Base-by-base conservation (phyloP, 2,329 filamentous ascomycete species). In the Diaporthe citri region DNA sequence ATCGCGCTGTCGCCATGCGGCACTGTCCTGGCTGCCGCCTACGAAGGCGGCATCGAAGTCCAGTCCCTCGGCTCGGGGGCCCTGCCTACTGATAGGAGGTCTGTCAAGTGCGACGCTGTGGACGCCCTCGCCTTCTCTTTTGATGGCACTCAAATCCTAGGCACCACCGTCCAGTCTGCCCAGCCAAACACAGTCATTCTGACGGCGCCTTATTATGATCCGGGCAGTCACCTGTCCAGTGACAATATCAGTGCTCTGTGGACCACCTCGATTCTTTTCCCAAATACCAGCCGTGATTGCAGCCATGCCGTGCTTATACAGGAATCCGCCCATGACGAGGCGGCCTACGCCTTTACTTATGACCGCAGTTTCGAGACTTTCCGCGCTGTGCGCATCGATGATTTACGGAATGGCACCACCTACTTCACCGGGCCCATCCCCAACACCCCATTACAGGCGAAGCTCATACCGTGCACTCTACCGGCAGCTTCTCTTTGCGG, bases 31-130 rank as follows among this genome's bases (percentile, higher is more conserved):
- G 95, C 95, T 34, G 93, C 95, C 22, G 95, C 95, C 10, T 97
- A 96, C 82, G 92, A 95, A 80, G 94, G 94, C 73, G 94, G 94
- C n/a, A 96, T 98, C 77, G 95, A 98, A 82, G 94, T 98, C 0
- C 92, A 94, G 39, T 94, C 95, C 7, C 86, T 97, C 52, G 90
- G 90, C 64, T 87, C 92, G 3, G 90, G 88, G 71, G 91, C 90
- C 36, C 80, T 93, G 39, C 83, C 90, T 17, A 93, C 90, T 0
- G 93, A 95, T 78, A 89, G 93, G 79, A 89, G 94, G 78, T 90
- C 94, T 15, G 94, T 96, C 74, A 95, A 95, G 80, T 96, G 94
- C 80, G 92, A 94, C 80, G 90, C 89, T 2, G 93, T 96, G 6
- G 94, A 96, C 80, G 87, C 91, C 3, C 84, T 97, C 64, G 88